Percentiles rank a stretch among this genome's conserved stretches.
Evolutionary conservation across 768 basidiomycete species (phyloP).

Genomic region (Boletus bicolor): DNA sequence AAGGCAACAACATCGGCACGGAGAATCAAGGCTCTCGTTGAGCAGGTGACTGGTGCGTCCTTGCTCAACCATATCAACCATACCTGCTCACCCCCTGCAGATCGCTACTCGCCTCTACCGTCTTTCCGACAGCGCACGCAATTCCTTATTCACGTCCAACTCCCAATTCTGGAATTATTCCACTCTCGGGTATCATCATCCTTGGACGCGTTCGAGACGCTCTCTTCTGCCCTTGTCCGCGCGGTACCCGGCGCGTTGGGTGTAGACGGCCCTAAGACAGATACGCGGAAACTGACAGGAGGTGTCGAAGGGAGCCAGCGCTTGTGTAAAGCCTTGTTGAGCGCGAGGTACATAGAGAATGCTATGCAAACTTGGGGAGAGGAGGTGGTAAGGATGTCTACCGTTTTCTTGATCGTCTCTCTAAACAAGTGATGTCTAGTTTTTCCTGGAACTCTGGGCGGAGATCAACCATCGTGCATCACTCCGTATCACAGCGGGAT

Average conservation of each 20-base stretch:
- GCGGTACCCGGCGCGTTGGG: slow-evolving; percentile 90
- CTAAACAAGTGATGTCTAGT: slow-evolving; percentile 44
- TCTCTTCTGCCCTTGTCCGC: slow-evolving; percentile 83
- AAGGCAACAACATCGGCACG: slow-evolving; percentile 82
- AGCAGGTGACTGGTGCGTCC: slow-evolving; percentile 82
- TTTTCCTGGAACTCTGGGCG: slow-evolving; percentile 87
- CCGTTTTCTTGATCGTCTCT: background rate
- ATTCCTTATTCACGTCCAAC: slow-evolving; percentile 82
- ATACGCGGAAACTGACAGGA: slow-evolving; percentile 65
- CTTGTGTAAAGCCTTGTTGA: slow-evolving; percentile 82
- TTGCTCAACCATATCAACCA: background rate
- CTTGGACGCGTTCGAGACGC: slow-evolving; percentile 89
- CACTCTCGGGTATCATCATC: slow-evolving; percentile 75
- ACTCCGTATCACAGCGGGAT: slow-evolving; percentile 53
- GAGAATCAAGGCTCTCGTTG: slow-evolving; percentile 77
- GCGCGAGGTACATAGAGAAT: slow-evolving; percentile 67
- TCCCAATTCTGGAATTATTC: slow-evolving; percentile 80
- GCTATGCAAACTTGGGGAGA: slow-evolving; percentile 85
- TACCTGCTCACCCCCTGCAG: slow-evolving; percentile 36
- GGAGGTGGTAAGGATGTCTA: slow-evolving; percentile 63
- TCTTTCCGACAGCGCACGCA: slow-evolving; percentile 70
- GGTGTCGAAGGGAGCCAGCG: slow-evolving; percentile 83
- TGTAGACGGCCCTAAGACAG: slow-evolving; percentile 41
- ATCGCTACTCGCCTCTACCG: slow-evolving; percentile 89
- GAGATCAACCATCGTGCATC: slow-evolving; percentile 65